These are phyloP conservation scores for Delitschia confertaspora DNA, from an alignment of 495 filamentous ascomycete genomes.

Conservation along the genomic window DNA sequence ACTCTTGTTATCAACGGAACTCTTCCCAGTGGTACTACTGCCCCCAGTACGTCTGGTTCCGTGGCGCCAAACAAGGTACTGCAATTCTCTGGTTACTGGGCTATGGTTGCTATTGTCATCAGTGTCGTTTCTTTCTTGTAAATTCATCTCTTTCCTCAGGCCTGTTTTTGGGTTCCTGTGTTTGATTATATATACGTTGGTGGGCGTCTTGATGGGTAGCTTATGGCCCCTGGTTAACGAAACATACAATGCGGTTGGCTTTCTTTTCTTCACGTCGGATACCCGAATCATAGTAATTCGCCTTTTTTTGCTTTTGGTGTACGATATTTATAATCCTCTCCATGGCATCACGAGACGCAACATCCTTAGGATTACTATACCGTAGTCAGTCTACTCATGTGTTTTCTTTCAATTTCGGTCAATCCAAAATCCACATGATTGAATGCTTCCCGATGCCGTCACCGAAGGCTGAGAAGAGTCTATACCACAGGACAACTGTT, in stretches of 20 bases:
- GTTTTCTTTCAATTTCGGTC: background rate
- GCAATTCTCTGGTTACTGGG: slow-evolving; percentile 51
- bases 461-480: too few relatives aligned
- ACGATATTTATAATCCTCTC: too few relatives aligned
- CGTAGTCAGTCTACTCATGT: background rate
- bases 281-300: too few relatives aligned
- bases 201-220: too few relatives aligned
- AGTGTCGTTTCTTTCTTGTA: slow-evolving; percentile 38
- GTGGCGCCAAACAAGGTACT: slow-evolving; percentile 29
- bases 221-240: too few relatives aligned
- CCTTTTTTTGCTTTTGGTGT: too few relatives aligned
- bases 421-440: background rate
- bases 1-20: slow-evolving; percentile 81
- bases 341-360: too few relatives aligned
- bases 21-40: slow-evolving; percentile 74
- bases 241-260: too few relatives aligned
- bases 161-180: background rate
- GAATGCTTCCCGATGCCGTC: too few relatives aligned
- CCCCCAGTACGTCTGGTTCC: slow-evolving; percentile 43
- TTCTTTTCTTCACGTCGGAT: too few relatives aligned
- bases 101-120: slow-evolving; percentile 47
- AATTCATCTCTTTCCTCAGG: background rate
- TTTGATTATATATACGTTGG: background rate
- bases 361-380: background rate
- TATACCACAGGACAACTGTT: too few relatives aligned